Evolutionary conservation across 257 asterid species (phyloP).

Genomic region (Nicotiana undulata): DNA sequence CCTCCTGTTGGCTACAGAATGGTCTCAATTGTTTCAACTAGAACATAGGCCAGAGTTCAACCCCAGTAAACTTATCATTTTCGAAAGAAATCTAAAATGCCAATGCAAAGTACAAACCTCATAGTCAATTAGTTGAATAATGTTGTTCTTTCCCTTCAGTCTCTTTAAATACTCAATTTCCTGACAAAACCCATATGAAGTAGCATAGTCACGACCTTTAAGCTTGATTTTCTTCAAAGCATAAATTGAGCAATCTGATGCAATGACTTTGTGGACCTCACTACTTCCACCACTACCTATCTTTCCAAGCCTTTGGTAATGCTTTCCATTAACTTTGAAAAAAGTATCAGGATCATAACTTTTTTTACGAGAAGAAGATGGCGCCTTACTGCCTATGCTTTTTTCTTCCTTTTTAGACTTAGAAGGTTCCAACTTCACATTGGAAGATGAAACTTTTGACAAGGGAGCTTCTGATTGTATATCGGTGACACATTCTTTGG

Average conservation of each 20-base stretch:
- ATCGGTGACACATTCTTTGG: slow-evolving; percentile 28
- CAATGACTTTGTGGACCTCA: slow-evolving; percentile 97
- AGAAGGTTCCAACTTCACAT: slow-evolving; percentile 40
- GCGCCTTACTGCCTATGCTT: slow-evolving; percentile 48
- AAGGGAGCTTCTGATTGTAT: slow-evolving; percentile 36
- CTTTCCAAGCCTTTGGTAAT: slow-evolving; percentile 95
- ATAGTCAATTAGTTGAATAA: slow-evolving; percentile 86
- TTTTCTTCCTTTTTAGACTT: slow-evolving; percentile 54
- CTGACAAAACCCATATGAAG: slow-evolving; percentile 96
- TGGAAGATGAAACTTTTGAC: slow-evolving; percentile 31
- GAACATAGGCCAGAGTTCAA: neutral
- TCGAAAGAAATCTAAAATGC: neutral
- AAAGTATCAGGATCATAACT: slow-evolving; percentile 79
- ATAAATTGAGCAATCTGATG: slow-evolving; percentile 84
- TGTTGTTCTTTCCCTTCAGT: slow-evolving; percentile 74
- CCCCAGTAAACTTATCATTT: neutral
- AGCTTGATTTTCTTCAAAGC: slow-evolving; percentile 93
- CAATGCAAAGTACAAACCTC: slow-evolving; percentile 53
- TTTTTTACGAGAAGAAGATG: slow-evolving; percentile 69
- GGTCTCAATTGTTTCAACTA: neutral
- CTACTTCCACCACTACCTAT: slow-evolving; percentile 99
- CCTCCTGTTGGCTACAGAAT: neutral
- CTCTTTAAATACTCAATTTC: slow-evolving; percentile 78
- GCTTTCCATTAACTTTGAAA: slow-evolving; percentile 93
- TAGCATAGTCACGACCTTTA: slow-evolving; percentile 96